Evolutionary conservation across 108 stramenopile species (phyloP).

Genomic region (Aurantiochytrium sp.): DNA sequence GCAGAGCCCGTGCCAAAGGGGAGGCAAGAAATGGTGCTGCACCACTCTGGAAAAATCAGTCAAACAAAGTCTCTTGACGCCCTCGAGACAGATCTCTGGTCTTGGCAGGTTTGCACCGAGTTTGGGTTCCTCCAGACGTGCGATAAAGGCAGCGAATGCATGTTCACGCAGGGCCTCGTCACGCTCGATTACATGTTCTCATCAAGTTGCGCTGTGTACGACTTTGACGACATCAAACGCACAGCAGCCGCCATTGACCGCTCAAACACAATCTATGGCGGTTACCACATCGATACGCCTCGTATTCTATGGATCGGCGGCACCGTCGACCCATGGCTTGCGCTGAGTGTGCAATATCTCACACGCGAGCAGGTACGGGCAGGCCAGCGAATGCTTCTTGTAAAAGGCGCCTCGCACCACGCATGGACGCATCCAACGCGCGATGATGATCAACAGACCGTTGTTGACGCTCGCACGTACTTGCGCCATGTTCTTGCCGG

Average conservation of each 20-base stretch:
- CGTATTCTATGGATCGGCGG: slow-evolving; percentile 79
- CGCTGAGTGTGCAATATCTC: slow-evolving; percentile 50
- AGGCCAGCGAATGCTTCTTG: slow-evolving; percentile 37
- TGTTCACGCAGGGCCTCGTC: slow-evolving; percentile 65
- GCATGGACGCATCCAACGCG: slow-evolving; percentile 68
- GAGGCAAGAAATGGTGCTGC: no score
- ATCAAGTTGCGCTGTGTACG: slow-evolving; percentile 53
- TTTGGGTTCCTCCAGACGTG: slow-evolving; percentile 93
- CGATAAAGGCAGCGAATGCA: slow-evolving; percentile 55
- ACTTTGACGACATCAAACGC: slow-evolving; percentile 15
- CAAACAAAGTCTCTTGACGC: no score
- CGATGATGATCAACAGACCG: slow-evolving; percentile 46
- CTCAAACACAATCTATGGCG: slow-evolving; percentile 67
- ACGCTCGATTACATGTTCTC: slow-evolving; percentile 66
- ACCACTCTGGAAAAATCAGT: no score
- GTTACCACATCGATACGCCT: slow-evolving; percentile 39
- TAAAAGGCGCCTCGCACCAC: slow-evolving; percentile 68
- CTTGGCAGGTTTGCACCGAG: slow-evolving; percentile 89
- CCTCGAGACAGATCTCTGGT: slow-evolving; percentile 49
- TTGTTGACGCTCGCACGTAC: slow-evolving; percentile 43
- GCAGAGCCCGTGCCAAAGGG: no score
- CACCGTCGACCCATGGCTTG: slow-evolving; percentile 85
- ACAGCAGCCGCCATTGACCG: slow-evolving; percentile 56
- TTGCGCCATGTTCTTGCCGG: slow-evolving; percentile 51
- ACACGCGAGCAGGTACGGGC: neutral